A percentile compares a stretch with the other conserved stretches of the same genome.
phyloP scores from a whole-genome alignment of 208 protist species.

The Crithidia bombi region DNA sequence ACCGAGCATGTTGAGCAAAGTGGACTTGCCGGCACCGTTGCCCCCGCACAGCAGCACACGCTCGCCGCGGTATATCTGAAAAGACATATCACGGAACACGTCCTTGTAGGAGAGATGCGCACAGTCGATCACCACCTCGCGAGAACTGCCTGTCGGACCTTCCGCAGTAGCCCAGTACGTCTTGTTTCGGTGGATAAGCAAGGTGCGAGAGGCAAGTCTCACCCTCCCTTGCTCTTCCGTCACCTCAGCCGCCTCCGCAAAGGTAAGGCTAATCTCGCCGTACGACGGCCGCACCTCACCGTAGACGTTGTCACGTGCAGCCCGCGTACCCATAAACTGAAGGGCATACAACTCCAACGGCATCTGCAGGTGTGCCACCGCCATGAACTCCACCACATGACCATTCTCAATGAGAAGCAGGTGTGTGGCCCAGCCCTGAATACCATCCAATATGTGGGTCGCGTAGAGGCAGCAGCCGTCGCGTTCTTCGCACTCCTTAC shows the following conservation, averaged over 20 bases:
- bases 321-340: conserved; percentile 47
- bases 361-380: conserved; percentile 40
- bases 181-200: background rate
- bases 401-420: conserved; percentile 62
- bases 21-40: conserved; percentile 95
- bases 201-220: background rate
- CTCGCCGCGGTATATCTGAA: conserved; percentile 60
- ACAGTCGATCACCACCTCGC: conserved; percentile 56
- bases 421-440: conserved; percentile 83
- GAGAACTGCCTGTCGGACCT: background rate
- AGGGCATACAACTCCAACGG: conserved; percentile 61
- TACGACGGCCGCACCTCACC: background rate
- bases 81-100: conserved; percentile 61
- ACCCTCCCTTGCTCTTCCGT: no score
- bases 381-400: conserved; percentile 39
- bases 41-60: conserved; percentile 91
- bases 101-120: conserved; percentile 61
- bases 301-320: background rate
- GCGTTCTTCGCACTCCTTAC: conserved; percentile 42
- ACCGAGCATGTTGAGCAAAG: conserved; percentile 92
- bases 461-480: conserved; percentile 78
- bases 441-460: conserved; percentile 84
- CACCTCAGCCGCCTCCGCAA: background rate
- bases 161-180: conserved; percentile 12
- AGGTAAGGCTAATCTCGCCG: conserved; percentile 15